These are phyloP conservation scores for Rubroboletus pulcherrimus DNA, from an alignment of 768 basidiomycete species.

Conservation along the genomic window DNA sequence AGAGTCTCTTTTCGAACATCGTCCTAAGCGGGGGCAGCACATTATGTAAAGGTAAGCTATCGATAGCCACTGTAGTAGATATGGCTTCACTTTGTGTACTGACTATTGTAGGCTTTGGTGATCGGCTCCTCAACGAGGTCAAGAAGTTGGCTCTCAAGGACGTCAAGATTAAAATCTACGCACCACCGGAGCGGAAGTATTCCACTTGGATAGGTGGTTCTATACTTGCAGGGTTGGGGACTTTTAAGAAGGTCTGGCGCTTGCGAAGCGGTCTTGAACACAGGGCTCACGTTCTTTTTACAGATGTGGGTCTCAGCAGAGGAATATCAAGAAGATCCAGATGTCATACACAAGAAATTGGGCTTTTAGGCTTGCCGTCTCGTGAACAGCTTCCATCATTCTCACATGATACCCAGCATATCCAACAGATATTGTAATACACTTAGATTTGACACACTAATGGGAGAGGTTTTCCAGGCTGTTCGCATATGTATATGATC, in stretches of 20 bases:
- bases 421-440: conserved; percentile 31
- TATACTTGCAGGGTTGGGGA: conserved; percentile 91
- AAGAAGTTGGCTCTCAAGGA: conserved; percentile 95
- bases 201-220: conserved; percentile 97
- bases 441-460: conserved; percentile 29
- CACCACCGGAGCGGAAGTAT: conserved; percentile 98
- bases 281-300: conserved; percentile 8
- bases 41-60: conserved; percentile 74
- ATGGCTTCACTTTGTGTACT: conserved; percentile 18
- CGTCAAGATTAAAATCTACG: conserved; percentile 98
- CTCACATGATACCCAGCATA: conserved; percentile 33
- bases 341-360: conserved; percentile 95
- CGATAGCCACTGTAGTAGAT: conserved; percentile 1
- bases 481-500: conserved; percentile 28
- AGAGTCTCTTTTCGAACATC: conserved; percentile 93
- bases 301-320: conserved; percentile 99
- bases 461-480: conserved; percentile 9
- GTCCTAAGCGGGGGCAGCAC: conserved; percentile 97
- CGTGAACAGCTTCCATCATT: conserved; percentile 9
- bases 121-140: conserved; percentile 92
- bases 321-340: conserved; percentile 98
- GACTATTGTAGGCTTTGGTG: conserved; percentile 73
- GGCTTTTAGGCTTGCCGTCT: conserved; percentile 53
- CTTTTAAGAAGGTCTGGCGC: conserved; percentile 86
- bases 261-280: background rate